These are phyloP conservation scores for Schizophyllum amplum DNA, from an alignment of 1,284 basidiomycete species.

Conservation along the genomic window DNA sequence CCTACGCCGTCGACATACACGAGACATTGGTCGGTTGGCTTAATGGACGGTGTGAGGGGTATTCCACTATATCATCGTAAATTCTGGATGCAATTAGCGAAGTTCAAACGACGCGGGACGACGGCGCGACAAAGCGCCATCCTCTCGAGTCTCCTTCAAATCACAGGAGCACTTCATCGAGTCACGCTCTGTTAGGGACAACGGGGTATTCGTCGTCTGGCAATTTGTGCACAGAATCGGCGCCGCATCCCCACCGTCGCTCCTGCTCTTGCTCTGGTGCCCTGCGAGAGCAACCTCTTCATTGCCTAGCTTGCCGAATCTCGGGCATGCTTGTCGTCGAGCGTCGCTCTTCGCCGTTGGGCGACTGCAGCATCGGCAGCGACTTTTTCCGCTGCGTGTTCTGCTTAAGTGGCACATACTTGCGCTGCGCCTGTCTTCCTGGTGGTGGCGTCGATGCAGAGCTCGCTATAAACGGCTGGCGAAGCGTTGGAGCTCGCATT, in stretches of 20 bases:
- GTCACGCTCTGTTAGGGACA: no score
- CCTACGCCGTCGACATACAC: no score
- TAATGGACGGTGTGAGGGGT: no score
- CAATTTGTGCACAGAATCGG: conserved; percentile 92
- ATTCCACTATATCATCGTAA: no score
- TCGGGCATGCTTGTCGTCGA: conserved; percentile 53
- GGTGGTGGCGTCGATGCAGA: conserved; percentile 59
- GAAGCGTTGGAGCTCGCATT: conserved; percentile 63
- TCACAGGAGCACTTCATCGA: no score
- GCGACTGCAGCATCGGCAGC: conserved; percentile 25
- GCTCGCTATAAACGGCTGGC: conserved; percentile 62
- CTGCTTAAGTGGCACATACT: conserved; percentile 55
- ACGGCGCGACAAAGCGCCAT: no score
- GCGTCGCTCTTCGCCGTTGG: conserved; percentile 26
- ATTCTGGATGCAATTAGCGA: no score
- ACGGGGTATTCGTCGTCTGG: conserved; percentile 89
- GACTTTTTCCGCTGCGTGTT: conserved; percentile 48
- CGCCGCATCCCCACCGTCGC: conserved; percentile 58
- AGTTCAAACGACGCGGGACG: no score
- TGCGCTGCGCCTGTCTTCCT: conserved; percentile 27
- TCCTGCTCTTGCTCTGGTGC: conserved; percentile 30
- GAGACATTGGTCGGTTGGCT: no score
- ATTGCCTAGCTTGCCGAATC: no score
- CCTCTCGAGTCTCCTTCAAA: no score
- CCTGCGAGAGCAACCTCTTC: conserved; percentile 18